These are phyloP conservation scores for Papiliotrema flavescens DNA, from an alignment of 1,284 basidiomycete genomes.

Conservation along the genomic window DNA sequence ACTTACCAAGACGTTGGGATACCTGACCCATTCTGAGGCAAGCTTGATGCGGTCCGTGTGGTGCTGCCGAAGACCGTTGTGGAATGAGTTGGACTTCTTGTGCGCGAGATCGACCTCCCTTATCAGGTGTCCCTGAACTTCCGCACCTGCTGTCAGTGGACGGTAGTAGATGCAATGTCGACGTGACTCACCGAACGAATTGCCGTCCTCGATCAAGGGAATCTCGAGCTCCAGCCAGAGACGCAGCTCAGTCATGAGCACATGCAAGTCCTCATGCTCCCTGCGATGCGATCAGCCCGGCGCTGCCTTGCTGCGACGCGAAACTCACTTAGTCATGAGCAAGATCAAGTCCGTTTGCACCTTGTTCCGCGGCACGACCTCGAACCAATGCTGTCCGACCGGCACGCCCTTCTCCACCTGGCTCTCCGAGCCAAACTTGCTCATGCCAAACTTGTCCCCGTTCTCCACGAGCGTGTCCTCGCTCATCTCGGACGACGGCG, in stretches of 20 bases:
- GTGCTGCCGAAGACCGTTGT: conserved; percentile 19
- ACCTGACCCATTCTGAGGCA: conserved; percentile 24
- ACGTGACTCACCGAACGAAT: conserved; percentile 25
- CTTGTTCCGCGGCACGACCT: conserved; percentile 24
- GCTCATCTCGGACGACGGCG: no score
- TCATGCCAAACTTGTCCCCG: not conserved
- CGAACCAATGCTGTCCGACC: conserved; percentile 30
- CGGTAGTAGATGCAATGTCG: not conserved
- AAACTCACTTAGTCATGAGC: conserved; percentile 18
- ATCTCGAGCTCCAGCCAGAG: conserved; percentile 37
- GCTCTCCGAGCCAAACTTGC: not conserved
- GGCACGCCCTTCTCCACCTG: conserved; percentile 7
- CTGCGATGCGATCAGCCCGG: conserved; percentile 10
- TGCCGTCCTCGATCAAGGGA: conserved; percentile 37
- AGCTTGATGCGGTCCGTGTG: conserved; percentile 24
- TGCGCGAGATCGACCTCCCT: conserved; percentile 14
- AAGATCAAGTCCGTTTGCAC: conserved; percentile 13
- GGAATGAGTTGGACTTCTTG: conserved; percentile 17
- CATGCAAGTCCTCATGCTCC: conserved; percentile 26
- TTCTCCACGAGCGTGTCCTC: no score
- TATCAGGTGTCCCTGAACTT: conserved; percentile 29
- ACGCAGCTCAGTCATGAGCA: conserved; percentile 20
- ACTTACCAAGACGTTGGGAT: conserved; percentile 20
- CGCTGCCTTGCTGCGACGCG: not conserved
- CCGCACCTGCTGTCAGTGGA: conserved; percentile 22